These are phyloP conservation scores for Podila verticillata DNA, from an alignment of 192 early-diverging fungal species.

Conservation along the genomic window DNA sequence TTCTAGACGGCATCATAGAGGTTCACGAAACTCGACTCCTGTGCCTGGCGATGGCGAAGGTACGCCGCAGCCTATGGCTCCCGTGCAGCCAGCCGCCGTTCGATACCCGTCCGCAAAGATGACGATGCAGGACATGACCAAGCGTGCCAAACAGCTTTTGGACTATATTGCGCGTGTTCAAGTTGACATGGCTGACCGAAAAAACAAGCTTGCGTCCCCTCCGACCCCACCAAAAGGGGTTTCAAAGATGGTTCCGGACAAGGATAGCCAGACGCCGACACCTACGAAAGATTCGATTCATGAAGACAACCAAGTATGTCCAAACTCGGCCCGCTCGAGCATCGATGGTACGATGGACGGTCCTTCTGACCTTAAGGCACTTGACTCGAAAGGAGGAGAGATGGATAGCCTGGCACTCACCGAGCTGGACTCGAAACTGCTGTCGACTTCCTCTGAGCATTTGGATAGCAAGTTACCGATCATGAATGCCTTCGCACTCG, in stretches of 20 bases:
- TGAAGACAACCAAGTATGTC: not conserved
- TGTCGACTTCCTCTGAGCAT: not conserved
- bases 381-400: not conserved
- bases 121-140: constrained; percentile 70
- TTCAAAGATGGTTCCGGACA: not conserved
- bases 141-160: constrained; percentile 68
- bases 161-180: constrained; percentile 66
- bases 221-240: not conserved
- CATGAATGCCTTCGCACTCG: not conserved
- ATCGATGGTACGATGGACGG: not conserved
- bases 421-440: constrained; percentile 4
- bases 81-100: constrained; percentile 58
- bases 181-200: constrained; percentile 49
- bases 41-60: not conserved
- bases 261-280: not conserved
- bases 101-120: constrained; percentile 62
- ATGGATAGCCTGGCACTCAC: not conserved
- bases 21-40: constrained; percentile 10
- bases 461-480: not conserved
- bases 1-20: not conserved
- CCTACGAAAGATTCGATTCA: not conserved
- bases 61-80: constrained; percentile 32
- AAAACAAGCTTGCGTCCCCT: not conserved
- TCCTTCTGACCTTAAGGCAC: not conserved
- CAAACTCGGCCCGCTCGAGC: constrained; percentile 2